These are phyloP conservation scores for Ascochyta clinopodiicola DNA, from an alignment of 2,329 filamentous ascomycete species.

Conservation along the genomic window DNA sequence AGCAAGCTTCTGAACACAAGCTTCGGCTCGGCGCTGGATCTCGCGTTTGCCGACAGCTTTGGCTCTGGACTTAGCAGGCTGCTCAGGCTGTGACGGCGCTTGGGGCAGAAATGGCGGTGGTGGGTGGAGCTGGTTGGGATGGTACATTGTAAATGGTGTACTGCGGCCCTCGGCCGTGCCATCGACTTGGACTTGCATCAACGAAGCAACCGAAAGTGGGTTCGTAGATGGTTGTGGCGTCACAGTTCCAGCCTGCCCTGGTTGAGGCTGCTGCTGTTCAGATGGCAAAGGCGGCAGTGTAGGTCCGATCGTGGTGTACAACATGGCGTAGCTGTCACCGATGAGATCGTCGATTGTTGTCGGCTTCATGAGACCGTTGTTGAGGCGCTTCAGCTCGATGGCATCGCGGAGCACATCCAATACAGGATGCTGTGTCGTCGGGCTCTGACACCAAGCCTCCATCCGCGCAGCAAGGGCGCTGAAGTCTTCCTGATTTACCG, in stretches of 20 bases:
- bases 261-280: constrained; percentile 43
- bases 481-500: constrained; percentile 70
- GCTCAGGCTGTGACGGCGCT: constrained; percentile 26
- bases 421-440: constrained; percentile 55
- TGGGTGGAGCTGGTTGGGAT: constrained; percentile 34
- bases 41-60: constrained; percentile 67
- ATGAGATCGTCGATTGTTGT: constrained; percentile 91
- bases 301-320: constrained; percentile 73
- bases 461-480: constrained; percentile 64
- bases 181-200: constrained; percentile 45
- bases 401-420: constrained; percentile 71
- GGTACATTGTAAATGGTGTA: constrained; percentile 35
- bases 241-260: constrained; percentile 3
- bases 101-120: constrained; percentile 22
- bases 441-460: constrained; percentile 63
- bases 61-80: constrained; percentile 48
- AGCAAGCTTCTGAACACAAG: constrained; percentile 54
- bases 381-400: constrained; percentile 77
- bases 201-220: constrained; percentile 37
- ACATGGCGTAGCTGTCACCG: constrained; percentile 81
- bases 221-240: constrained; percentile 19
- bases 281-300: constrained; percentile 60
- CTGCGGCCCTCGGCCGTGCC: constrained; percentile 28
- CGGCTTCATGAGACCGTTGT: constrained; percentile 85
- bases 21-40: constrained; percentile 65